phyloP scores from a whole-genome alignment of 108 stramenopile genomes.

The Cylindrotheca fusiformis region DNA sequence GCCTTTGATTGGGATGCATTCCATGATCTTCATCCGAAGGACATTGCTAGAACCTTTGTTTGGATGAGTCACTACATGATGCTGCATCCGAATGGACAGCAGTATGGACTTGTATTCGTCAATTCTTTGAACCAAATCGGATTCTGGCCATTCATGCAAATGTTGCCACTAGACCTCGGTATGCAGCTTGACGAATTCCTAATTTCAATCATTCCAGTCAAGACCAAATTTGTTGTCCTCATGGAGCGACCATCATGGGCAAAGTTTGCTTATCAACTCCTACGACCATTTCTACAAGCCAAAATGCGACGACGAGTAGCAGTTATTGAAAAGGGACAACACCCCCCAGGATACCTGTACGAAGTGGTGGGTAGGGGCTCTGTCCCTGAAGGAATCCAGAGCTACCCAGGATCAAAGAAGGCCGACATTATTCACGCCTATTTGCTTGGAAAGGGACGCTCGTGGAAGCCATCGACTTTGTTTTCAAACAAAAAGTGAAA shows the following conservation, averaged over 20 bases:
- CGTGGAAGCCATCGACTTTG: no score
- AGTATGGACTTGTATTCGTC: neutral
- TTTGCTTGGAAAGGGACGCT: no score
- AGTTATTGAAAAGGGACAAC: slow-evolving; percentile 4
- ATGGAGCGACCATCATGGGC: neutral
- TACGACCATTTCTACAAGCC: neutral
- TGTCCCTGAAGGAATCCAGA: neutral
- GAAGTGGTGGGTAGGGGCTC: neutral
- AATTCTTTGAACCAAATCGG: neutral
- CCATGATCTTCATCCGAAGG: neutral
- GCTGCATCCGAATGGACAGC: neutral
- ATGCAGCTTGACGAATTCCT: neutral
- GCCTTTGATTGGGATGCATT: neutral
- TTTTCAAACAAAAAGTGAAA: no score
- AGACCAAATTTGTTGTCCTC: slow-evolving; percentile 2
- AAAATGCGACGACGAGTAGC: slow-evolving; percentile 1
- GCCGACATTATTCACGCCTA: no score
- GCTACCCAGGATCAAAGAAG: neutral
- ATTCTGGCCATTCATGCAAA: slow-evolving; percentile 3
- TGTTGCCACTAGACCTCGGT: slow-evolving; percentile 1
- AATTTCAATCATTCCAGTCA: no score
- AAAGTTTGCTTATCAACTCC: neutral
- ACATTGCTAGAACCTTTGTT: neutral
- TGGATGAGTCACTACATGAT: slow-evolving; percentile 2
- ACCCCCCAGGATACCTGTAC: neutral